Conservation (phyloP, 1,284 basidiomycete genomes). For the Irpex lacteus region DNA sequence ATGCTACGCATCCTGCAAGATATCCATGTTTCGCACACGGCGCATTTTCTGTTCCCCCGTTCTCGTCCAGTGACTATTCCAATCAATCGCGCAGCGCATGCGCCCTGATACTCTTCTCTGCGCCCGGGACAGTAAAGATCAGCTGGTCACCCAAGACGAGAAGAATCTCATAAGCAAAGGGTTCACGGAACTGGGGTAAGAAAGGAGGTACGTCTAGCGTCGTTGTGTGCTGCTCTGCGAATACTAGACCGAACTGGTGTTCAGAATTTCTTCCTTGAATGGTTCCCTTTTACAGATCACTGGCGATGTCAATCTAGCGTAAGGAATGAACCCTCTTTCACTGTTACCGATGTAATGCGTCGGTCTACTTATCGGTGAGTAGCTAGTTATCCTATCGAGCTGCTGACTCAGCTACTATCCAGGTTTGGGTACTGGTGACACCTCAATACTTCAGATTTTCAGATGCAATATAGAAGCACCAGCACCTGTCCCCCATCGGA, state of each 20-base stretch:
- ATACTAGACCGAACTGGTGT: neutral
- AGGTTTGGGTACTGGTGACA: neutral
- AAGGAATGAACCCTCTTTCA: neutral
- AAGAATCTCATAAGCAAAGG: neutral
- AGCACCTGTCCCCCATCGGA: neutral
- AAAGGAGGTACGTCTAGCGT: neutral
- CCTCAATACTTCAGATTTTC: no score
- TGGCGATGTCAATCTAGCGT: neutral
- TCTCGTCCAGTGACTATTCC: neutral
- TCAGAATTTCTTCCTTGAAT: neutral
- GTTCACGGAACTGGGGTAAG: neutral
- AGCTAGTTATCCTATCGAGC: neutral
- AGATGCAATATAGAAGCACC: no score
- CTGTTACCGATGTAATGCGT: neutral
- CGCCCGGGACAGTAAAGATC: neutral
- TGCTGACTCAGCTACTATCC: neutral
- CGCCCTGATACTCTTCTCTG: neutral
- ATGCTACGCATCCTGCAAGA: neutral
- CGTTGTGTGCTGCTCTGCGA: neutral
- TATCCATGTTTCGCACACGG: neutral
- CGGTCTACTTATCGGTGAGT: neutral
- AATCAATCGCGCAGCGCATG: neutral
- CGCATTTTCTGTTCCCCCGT: neutral
- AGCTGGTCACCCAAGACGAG: neutral
- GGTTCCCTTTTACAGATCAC: neutral